These are phyloP conservation scores for Diaporthe sp. DNA, from an alignment of 2,329 filamentous ascomycete species.

Conservation along the genomic window DNA sequence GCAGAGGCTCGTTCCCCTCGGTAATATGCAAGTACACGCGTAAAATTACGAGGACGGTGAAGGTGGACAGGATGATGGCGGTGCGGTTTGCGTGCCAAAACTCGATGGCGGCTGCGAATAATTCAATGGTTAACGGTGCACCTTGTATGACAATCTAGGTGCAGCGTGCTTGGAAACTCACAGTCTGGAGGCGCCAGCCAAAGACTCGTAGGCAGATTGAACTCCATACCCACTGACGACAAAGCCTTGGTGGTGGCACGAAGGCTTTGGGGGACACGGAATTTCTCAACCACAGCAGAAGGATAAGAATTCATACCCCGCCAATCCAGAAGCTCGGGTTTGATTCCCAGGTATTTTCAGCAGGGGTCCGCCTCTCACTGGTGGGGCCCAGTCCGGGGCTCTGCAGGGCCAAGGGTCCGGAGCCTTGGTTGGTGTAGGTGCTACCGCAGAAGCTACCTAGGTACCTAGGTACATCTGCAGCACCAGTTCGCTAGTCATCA, in stretches of 20 bases:
- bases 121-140: neutral
- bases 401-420: slow-evolving; percentile 10
- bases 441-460: neutral
- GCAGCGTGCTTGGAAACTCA: slow-evolving; percentile 9
- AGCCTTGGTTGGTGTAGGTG: neutral
- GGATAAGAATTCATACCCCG: slow-evolving; percentile 33
- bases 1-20: slow-evolving; percentile 52
- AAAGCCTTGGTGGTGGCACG: slow-evolving; percentile 2
- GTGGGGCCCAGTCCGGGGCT: slow-evolving; percentile 16
- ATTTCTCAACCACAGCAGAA: slow-evolving; percentile 4
- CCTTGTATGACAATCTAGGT: neutral
- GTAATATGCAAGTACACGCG: slow-evolving; percentile 60
- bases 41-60: slow-evolving; percentile 55
- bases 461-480: neutral
- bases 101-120: slow-evolving; percentile 49
- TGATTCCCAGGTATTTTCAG: slow-evolving; percentile 12
- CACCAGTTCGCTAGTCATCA: neutral
- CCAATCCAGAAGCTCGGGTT: slow-evolving; percentile 38
- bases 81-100: slow-evolving; percentile 64
- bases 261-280: neutral
- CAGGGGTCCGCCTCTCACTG: neutral
- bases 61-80: slow-evolving; percentile 57
- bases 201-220: slow-evolving; percentile 30
- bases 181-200: slow-evolving; percentile 37
- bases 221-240: slow-evolving; percentile 32